A percentile compares a stretch with the other conserved stretches of the same genome.
phyloP scores from a whole-genome alignment of 2,329 filamentous ascomycete genomes.

The Diaporthe capsici region DNA sequence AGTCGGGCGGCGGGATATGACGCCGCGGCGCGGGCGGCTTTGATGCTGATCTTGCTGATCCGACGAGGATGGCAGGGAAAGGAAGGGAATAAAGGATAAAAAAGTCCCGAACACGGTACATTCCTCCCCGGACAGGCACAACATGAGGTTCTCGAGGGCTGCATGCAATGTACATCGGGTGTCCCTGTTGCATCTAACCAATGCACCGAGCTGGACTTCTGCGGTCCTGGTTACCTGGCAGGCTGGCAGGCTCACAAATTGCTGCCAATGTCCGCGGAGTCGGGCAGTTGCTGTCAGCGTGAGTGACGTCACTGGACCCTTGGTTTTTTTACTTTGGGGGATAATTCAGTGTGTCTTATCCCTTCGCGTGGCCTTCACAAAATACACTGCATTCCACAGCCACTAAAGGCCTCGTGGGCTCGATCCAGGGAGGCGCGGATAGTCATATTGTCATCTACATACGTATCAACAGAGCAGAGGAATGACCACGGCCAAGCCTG shows the following conservation, averaged over 20 bases:
- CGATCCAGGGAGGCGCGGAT: not conserved
- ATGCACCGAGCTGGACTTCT: not conserved
- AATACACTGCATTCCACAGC: not conserved
- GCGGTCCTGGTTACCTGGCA: not conserved
- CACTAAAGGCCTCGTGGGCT: not conserved
- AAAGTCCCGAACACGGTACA: not conserved
- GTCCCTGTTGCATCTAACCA: not conserved
- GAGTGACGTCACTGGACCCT: constrained; percentile 38
- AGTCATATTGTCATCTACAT: not conserved
- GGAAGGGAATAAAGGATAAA: not conserved
- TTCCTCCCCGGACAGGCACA: not conserved
- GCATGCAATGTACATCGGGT: not conserved
- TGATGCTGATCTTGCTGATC: constrained; percentile 30
- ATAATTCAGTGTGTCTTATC: not conserved
- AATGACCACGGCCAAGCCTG: constrained; percentile 3
- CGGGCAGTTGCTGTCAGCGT: not conserved
- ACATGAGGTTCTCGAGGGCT: not conserved
- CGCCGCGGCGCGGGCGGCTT: constrained; percentile 28
- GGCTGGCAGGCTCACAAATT: not conserved
- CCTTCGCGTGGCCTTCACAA: not conserved
- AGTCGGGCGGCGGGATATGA: constrained; percentile 15
- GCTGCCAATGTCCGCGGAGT: constrained; percentile 3
- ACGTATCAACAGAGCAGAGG: not conserved
- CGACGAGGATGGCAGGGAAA: not conserved
- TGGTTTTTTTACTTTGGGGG: not conserved